A percentile compares a stretch with the other conserved stretches of the same genome.
Evolutionary conservation across 2,329 filamentous ascomycete genomes (phyloP).

Genomic region (Laburnicola sp.): DNA sequence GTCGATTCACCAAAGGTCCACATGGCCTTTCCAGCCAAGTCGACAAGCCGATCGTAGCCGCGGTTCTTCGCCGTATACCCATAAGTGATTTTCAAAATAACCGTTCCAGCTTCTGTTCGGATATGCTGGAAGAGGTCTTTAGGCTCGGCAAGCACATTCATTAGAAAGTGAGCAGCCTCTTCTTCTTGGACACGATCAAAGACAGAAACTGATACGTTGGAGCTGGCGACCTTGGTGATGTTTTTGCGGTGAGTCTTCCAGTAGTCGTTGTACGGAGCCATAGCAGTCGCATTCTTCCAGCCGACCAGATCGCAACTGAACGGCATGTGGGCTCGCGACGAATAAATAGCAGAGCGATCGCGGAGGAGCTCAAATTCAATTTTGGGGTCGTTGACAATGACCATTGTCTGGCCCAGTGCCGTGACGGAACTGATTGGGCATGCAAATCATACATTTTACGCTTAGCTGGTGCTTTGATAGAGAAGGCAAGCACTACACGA

Average conservation of each 20-base stretch:
- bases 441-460: background rate
- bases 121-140: slow-evolving; percentile 27
- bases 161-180: slow-evolving; percentile 27
- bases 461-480: background rate
- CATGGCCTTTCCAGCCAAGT: slow-evolving; percentile 47
- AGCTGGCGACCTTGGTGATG: slow-evolving; percentile 26
- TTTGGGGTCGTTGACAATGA: slow-evolving; percentile 34
- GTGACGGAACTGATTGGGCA: slow-evolving; percentile 40
- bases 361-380: slow-evolving; percentile 30
- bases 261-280: slow-evolving; percentile 19
- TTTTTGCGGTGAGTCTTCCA: slow-evolving; percentile 30
- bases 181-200: slow-evolving; percentile 28
- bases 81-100: slow-evolving; percentile 37
- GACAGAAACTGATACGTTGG: slow-evolving; percentile 18
- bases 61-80: slow-evolving; percentile 51
- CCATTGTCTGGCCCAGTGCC: slow-evolving; percentile 32
- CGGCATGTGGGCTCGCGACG: slow-evolving; percentile 21
- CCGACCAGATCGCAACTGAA: slow-evolving; percentile 30
- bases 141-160: slow-evolving; percentile 24
- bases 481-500: slow-evolving; percentile 9
- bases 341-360: slow-evolving; percentile 28
- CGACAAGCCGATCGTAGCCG: slow-evolving; percentile 49
- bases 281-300: slow-evolving; percentile 23
- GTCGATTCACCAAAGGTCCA: slow-evolving; percentile 46
- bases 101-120: slow-evolving; percentile 29